These are phyloP conservation scores for Schizophyllum amplum DNA, from an alignment of 1,284 basidiomycete species.

Conservation along the genomic window DNA sequence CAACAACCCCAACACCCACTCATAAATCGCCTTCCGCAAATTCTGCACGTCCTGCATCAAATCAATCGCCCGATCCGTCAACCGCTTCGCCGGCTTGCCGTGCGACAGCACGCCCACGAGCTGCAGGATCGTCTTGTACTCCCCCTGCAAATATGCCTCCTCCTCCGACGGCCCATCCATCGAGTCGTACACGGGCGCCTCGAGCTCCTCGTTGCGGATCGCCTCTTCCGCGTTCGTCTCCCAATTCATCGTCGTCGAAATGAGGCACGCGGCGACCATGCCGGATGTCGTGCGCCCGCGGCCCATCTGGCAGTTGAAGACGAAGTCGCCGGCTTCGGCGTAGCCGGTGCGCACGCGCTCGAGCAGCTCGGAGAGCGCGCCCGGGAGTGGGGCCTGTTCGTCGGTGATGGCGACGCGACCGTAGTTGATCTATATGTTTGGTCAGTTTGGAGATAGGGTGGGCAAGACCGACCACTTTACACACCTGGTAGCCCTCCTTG, in stretches of 20 bases:
- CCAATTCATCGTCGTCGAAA: constrained; percentile 58
- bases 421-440: constrained; percentile 66
- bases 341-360: constrained; percentile 64
- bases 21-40: constrained; percentile 85
- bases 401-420: constrained; percentile 87
- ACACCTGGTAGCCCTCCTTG: constrained; percentile 73
- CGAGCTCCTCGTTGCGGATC: constrained; percentile 28
- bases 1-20: constrained; percentile 43
- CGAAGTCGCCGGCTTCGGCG: constrained; percentile 63
- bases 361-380: constrained; percentile 72
- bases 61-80: constrained; percentile 87
- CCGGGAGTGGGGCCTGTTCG: constrained; percentile 90
- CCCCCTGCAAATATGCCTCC: constrained; percentile 86
- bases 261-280: constrained; percentile 86
- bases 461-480: constrained; percentile 13
- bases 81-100: constrained; percentile 87
- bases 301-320: constrained; percentile 87
- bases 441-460: not conserved
- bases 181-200: constrained; percentile 45
- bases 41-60: constrained; percentile 94
- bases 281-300: constrained; percentile 85
- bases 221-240: constrained; percentile 22
- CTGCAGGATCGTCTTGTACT: constrained; percentile 95
- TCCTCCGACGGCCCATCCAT: constrained; percentile 79
- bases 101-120: constrained; percentile 85